Conservation (phyloP, 2,329 filamentous ascomycete species). For the Teratosphaeria pseudoeucalypti region DNA sequence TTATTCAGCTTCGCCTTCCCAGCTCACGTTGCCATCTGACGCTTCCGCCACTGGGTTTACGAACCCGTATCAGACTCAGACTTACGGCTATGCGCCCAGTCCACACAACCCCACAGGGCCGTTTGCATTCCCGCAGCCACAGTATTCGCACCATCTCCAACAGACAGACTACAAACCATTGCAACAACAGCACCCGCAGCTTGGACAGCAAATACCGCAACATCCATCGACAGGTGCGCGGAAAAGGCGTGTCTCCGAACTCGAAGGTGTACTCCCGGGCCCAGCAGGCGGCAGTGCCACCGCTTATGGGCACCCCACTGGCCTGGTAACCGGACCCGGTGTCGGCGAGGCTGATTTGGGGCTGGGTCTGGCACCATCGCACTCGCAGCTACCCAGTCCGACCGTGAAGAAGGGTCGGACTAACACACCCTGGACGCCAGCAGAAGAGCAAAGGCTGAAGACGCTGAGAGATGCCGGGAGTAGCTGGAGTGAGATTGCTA, state of each 20-base stretch:
- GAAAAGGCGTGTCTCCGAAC: conserved; percentile 28
- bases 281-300: conserved; percentile 21
- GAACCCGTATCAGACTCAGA: conserved; percentile 20
- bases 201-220: conserved; percentile 13
- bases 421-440: conserved; percentile 97
- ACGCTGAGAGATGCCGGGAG: conserved; percentile 86
- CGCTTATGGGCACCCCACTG: conserved; percentile 18
- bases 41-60: conserved; percentile 12
- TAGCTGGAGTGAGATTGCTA: conserved; percentile 97
- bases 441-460: conserved; percentile 85
- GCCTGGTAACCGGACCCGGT: conserved; percentile 14
- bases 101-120: conserved; percentile 20
- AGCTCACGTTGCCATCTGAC: conserved; percentile 25
- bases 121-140: conserved; percentile 19
- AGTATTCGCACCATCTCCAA: conserved; percentile 18
- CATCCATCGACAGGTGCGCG: conserved; percentile 22
- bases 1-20: conserved; percentile 29
- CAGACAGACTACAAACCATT: conserved; percentile 25
- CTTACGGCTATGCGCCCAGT: conserved; percentile 16
- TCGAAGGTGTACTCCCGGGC: conserved; percentile 18
- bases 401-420: conserved; percentile 86
- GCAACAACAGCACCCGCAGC: conserved; percentile 21
- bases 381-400: conserved; percentile 25
- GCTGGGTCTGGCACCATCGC: conserved; percentile 18
- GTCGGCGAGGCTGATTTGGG: conserved; percentile 8